phyloP scores from a whole-genome alignment of 2,329 filamentous ascomycete species.

The Calycina herbarum region DNA sequence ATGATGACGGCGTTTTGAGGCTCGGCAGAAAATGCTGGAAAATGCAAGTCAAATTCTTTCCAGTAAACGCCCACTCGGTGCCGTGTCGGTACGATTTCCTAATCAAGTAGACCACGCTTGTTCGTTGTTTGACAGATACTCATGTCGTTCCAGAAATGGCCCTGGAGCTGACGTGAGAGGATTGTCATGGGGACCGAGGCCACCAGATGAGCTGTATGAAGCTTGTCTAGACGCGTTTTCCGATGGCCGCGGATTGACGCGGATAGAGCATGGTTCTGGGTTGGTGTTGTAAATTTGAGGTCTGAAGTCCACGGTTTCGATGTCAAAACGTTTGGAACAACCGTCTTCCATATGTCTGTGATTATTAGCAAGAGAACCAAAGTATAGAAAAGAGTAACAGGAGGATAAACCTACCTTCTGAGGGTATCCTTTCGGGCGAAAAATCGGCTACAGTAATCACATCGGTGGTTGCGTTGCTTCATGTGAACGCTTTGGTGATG shows the following conservation, averaged over 20 bases:
- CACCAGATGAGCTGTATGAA: conserved; percentile 31
- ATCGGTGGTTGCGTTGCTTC: conserved; percentile 69
- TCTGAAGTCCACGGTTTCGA: conserved; percentile 36
- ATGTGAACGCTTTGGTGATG: conserved; percentile 69
- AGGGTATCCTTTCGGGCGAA: conserved; percentile 84
- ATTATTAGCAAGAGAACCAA: background rate
- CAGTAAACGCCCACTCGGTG: background rate
- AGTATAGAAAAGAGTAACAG: background rate
- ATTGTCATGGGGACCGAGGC: conserved; percentile 23
- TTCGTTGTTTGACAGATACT: conserved; percentile 25
- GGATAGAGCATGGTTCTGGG: conserved; percentile 22
- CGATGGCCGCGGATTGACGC: conserved; percentile 19
- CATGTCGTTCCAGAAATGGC: conserved; percentile 28
- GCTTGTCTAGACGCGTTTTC: conserved; percentile 27
- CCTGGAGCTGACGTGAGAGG: conserved; percentile 32
- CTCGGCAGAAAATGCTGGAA: conserved; percentile 10
- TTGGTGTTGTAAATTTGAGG: conserved; percentile 29
- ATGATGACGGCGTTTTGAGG: conserved; percentile 11
- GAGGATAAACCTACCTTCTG: conserved; percentile 55
- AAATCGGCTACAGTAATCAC: conserved; percentile 66
- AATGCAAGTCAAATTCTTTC: background rate
- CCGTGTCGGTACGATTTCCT: background rate
- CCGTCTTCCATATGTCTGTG: conserved; percentile 74
- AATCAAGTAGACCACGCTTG: conserved; percentile 23
- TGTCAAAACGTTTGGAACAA: conserved; percentile 63